Evolutionary conservation across 805 yeast species (phyloP), one percentile per base, ranked within the genome.

Genomic region (Candida vaughaniae): DNA sequence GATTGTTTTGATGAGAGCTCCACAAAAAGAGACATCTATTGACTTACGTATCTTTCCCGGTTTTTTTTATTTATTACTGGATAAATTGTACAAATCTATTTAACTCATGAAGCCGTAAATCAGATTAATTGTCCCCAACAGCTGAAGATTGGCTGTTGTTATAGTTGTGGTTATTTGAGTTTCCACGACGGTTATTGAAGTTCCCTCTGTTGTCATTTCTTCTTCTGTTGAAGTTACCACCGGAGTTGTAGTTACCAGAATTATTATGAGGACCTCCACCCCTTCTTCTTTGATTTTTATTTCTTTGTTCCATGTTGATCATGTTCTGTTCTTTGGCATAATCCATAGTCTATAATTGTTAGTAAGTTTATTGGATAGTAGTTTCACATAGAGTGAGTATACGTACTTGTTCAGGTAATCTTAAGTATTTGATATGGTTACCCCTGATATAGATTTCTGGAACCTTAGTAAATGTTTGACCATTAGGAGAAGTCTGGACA

Each of bases 381-480:
- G 18, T 14, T 16, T 16, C 4, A 25, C 16, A 3, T 14, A 17
- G 16, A 10, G 20, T 17, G 6, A 79, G 3, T 10, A 32, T 34
- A 43, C 47, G 28, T 43, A 44, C 45, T 22, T 40, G 84, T 49
- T 85, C 86, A 19, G 86, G 87, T 57, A 85, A 69, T 61, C 87
- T 78, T 46, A 85, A 71, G 50, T 78, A 80, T 56, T 85, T 85
- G 62, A 88, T 84, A 51, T 85, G 91, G 46, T 76, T 82, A 29
- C 97, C 97, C 56, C 90, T 80, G 26, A 90, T 77, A 56, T 89
- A 90, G 39, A 83, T 74, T 51, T 86, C 95, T 3, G 80, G 77
- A 31, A 84, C 62, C 53, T 82, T 80, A 36, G 73, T 58, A 57
- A 77, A 85, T 36, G 68, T 69, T 46, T 75, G 80, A 25, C 85